These are phyloP conservation scores for Tetragonia tetragonoides DNA, from an alignment of 148 eudicot species.

Conservation along the genomic window DNA sequence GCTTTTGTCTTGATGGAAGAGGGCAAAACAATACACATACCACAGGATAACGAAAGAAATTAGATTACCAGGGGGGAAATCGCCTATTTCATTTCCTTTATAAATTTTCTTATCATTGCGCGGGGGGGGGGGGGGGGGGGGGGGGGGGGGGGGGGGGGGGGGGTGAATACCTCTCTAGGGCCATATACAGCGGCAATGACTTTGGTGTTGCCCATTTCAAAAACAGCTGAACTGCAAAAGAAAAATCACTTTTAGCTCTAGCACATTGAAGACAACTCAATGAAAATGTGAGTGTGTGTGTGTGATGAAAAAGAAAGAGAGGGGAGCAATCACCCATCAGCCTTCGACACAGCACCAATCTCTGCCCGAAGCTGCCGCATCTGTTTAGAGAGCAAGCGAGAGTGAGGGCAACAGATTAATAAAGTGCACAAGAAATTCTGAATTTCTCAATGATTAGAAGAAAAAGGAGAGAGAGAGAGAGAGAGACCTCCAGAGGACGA, in stretches of 20 bases:
- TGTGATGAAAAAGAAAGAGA: too few species aligned
- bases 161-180: constrained; percentile 78
- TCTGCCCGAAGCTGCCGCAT: constrained; percentile 87
- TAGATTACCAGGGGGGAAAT: too few species aligned
- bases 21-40: too few species aligned
- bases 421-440: neutral
- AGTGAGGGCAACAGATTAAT: neutral
- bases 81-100: too few species aligned
- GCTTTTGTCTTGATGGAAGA: too few species aligned
- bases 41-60: too few species aligned
- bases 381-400: constrained; percentile 27
- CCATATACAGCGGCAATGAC: constrained; percentile 97
- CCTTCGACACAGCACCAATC: constrained; percentile 64
- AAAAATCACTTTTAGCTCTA: neutral
- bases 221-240: constrained; percentile 73
- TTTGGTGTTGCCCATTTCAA: constrained; percentile 97
- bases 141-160: neutral
- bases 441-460: neutral
- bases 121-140: neutral
- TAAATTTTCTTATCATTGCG: too few species aligned
- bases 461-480: constrained; percentile 6
- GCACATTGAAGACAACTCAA: neutral
- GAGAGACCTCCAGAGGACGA: constrained; percentile 77
- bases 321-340: constrained; percentile 57
- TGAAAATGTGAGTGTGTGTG: neutral